A percentile compares a stretch with the other conserved stretches of the same genome.
Conservation (phyloP, 164 flowering plant species). For the Magnolia changhungtana region DNA sequence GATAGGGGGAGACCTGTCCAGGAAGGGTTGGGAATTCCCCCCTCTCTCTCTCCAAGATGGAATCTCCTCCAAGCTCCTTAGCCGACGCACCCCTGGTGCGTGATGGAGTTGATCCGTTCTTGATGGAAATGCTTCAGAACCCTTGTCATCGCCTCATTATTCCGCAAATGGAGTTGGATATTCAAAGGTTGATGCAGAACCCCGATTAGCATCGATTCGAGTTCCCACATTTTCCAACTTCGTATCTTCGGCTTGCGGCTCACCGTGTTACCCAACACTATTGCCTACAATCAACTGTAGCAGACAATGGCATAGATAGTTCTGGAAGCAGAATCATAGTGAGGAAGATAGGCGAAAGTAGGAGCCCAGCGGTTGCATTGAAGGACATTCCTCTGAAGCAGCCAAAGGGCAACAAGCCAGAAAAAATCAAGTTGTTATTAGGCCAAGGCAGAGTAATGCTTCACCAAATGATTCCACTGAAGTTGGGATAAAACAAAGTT, state of each 20-base stretch:
- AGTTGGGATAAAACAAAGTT: constrained; percentile 34
- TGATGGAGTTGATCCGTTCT: constrained; percentile 68
- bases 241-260: constrained; percentile 92
- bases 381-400: constrained; percentile 75
- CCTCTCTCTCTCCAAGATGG: constrained; percentile 5
- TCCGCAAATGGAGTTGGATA: constrained; percentile 87
- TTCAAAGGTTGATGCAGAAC: constrained; percentile 76
- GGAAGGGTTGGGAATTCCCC: not conserved
- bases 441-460: constrained; percentile 47
- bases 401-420: constrained; percentile 53
- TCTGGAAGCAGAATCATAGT: constrained; percentile 59
- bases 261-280: constrained; percentile 97
- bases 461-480: constrained; percentile 39
- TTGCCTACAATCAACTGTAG: constrained; percentile 68
- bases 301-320: constrained; percentile 59
- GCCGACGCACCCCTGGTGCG: constrained; percentile 8
- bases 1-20: not conserved
- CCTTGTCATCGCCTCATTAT: constrained; percentile 95
- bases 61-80: constrained; percentile 7
- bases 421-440: constrained; percentile 57
- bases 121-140: constrained; percentile 86
- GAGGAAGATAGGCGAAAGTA: constrained; percentile 57
- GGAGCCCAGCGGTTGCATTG: constrained; percentile 55
- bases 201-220: constrained; percentile 67
- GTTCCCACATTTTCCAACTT: constrained; percentile 83